Evolutionary conservation across 169 alveolate species (phyloP).

Genomic region (Cryptosporidium sp.): DNA sequence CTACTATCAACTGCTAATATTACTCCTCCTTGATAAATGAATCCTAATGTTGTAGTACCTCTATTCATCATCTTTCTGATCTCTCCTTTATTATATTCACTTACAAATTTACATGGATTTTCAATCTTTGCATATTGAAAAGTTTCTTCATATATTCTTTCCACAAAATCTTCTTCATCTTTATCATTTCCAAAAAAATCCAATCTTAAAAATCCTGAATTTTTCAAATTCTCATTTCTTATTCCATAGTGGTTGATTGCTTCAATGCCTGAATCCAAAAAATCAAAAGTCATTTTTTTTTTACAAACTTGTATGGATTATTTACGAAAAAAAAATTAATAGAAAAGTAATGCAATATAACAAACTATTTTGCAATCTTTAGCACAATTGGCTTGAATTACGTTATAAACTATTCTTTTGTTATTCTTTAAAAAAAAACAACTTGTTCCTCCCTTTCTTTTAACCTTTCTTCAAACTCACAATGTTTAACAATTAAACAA

Average conservation of each 20-base stretch:
- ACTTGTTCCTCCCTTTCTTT: neutral
- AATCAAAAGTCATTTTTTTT: constrained; percentile 17
- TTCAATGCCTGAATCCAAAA: constrained; percentile 11
- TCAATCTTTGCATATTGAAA: constrained; percentile 34
- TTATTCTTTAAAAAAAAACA: neutral
- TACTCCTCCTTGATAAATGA: constrained; percentile 94
- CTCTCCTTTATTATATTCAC: constrained; percentile 50
- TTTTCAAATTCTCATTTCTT: neutral
- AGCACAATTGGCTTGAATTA: neutral
- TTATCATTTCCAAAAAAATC: neutral
- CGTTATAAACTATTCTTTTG: neutral
- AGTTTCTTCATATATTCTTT: constrained; percentile 23
- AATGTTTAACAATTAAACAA: neutral
- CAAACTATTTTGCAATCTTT: neutral
- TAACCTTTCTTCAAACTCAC: neutral
- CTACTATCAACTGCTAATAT: constrained; percentile 99
- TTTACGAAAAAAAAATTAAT: neutral
- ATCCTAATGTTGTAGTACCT: constrained; percentile 99
- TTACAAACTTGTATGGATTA: neutral
- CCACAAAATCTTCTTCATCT: constrained; percentile 48
- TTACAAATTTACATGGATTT: constrained; percentile 48
- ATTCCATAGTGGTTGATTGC: constrained; percentile 9
- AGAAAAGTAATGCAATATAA: neutral
- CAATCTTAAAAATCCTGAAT: neutral
- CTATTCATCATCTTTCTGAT: constrained; percentile 78